Evolutionary conservation across 108 stramenopile species (phyloP), one percentile per base, ranked within the genome.

Genomic region (Conticribra guillardii): DNA sequence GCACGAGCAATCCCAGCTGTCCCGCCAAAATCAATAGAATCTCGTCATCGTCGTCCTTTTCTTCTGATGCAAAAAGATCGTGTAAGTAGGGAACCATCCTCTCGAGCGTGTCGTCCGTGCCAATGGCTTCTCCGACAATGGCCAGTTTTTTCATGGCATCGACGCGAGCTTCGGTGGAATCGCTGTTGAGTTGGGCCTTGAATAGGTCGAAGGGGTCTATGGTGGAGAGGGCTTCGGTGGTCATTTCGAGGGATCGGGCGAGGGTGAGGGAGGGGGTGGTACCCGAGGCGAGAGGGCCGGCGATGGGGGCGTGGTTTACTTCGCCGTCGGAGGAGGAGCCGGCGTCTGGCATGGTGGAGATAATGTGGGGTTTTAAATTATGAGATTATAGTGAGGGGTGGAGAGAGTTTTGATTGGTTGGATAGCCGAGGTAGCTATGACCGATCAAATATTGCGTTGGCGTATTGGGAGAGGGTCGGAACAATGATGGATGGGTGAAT

Each of bases 131-230:
- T 19, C 88, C 90, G 11, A 96, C 94, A 23, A 96, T 81, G 18
- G 79, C 73, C 24, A 96, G 69, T 34, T 89, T 88, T 60, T 89
- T 87, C 94, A 96, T 96, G 45, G 91, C 91, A 55, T 95, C 91
- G 47, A 95, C 85, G 23, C 87, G 84, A 0, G 89, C 87, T 64
- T 92, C 91, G 49, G 87, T 76, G 74, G 82, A 84, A 30, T 80
- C 82, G 45, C 72, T 64, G 54, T 82, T 69, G 68, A 92, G 67
- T 65, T 95, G 94, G 28, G 74, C 77, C 47, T 77, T 66, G 65
- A 91, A 93, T 3, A 95, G 82, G 28, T 92, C 85, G 58, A 87
- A 82, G 59, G 93, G 87, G 44, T 79, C 52, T 84, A 91, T 89
- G 11, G 62, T 50, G 21, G 62, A 31, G 33, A 94, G 62, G 63